Conservation (phyloP, 495 filamentous ascomycete species). For the Penicillium waksmanii region DNA sequence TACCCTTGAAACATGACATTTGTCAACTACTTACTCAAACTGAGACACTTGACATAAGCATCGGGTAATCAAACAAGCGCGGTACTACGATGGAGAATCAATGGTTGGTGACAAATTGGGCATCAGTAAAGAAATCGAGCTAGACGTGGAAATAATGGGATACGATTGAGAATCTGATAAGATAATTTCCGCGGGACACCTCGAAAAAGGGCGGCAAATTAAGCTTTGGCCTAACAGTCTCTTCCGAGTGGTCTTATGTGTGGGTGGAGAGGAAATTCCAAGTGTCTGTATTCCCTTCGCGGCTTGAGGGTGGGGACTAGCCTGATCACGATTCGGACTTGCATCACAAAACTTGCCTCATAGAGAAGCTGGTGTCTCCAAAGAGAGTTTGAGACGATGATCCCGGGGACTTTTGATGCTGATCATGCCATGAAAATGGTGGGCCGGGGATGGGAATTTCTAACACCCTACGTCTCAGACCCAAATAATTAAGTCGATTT, state of each 20-base stretch:
- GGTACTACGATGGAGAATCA: neutral
- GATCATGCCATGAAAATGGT: neutral
- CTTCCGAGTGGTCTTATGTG: slow-evolving; percentile 10
- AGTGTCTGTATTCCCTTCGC: neutral
- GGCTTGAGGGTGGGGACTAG: neutral
- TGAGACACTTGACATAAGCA: neutral
- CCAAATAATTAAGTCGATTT: too few relatives aligned
- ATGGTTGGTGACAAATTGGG: neutral
- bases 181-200: neutral
- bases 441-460: neutral
- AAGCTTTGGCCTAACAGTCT: neutral
- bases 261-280: neutral
- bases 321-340: too few relatives aligned
- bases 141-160: neutral
- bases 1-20: neutral
- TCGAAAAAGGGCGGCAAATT: neutral
- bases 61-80: neutral
- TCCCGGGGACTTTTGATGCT: neutral
- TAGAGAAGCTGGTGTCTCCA: neutral
- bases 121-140: neutral
- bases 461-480: neutral
- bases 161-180: slow-evolving; percentile 8
- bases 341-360: neutral
- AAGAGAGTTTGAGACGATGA: neutral
- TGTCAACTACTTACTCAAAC: neutral